Base-by-base conservation (phyloP, 1,284 basidiomycete genomes). In the Pisolithus thermaeus region DNA sequence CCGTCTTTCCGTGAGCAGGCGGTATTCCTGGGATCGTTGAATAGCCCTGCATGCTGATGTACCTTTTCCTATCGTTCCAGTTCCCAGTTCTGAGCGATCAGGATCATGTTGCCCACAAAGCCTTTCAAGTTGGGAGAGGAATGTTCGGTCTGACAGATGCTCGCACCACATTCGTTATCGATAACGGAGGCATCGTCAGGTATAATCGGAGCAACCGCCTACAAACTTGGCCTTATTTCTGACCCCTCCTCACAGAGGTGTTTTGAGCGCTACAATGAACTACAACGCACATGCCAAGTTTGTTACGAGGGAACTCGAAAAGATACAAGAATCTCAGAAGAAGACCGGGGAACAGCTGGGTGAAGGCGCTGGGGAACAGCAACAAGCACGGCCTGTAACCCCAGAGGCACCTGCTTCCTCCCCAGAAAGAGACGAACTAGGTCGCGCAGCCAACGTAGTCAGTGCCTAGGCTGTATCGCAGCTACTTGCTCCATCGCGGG, bases 41-140 rank as follows among this genome's bases (percentile, higher is more conserved):
- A 23, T 14, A 23, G 18, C 9, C n/a, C 7, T 4, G n/a, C n/a
- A n/a, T 25, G 27, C 22, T 18, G 3, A 22, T 11, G 6, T 14
- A 20, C 28, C 42, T 25, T 48, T 7, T 16, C 8, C 36, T 28
- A 27, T 14, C 28, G 8, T 16, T 35, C 5, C 57, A 87, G 78
- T 92, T 87, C 66, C 85, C 87, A 4, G 75, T 92, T 18, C 66
- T 92, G 57, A 89, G 84, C 57, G 90, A 92, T 59, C 62, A 68
- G 18, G 74, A 81, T 18, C 82, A 82, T 28, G 73, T 76, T 51
- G 83, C 77, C 11, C 74, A 82, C 53, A 81, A 81, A 60, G 73
- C 77, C 2, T 92, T 87, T 61, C 67, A 74, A 7, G 76, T 90
- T 27, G 79, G 78, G 7, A 83, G 78, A 59, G 79, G 80, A 2